A percentile compares a stretch with the other conserved stretches of the same genome.
Evolutionary conservation across 2,329 filamentous ascomycete species (phyloP).

Genomic region (Alternaria arborescens): DNA sequence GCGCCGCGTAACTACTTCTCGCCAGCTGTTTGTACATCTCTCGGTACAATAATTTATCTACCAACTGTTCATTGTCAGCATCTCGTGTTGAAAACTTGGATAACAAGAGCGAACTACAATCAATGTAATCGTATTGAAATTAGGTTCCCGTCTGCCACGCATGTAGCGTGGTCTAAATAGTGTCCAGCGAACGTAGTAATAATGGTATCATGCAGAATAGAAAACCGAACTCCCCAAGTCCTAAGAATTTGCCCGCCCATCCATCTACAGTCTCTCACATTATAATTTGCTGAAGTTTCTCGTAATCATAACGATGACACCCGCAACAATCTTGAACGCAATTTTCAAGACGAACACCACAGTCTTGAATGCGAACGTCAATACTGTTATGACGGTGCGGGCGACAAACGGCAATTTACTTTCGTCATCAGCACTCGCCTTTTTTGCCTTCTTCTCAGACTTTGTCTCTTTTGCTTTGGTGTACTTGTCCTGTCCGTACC

Average conservation of each 20-base stretch:
- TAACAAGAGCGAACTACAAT: background rate
- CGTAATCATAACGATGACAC: constrained; percentile 51
- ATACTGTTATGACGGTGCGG: constrained; percentile 49
- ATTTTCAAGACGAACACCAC: constrained; percentile 54
- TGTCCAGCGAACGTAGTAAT: constrained; percentile 15
- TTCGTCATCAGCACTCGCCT: constrained; percentile 41
- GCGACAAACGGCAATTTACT: constrained; percentile 52
- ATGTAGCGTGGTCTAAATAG: background rate
- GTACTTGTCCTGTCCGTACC: constrained; percentile 45
- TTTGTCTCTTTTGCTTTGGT: constrained; percentile 19
- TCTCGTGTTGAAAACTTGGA: background rate
- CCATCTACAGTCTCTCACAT: background rate
- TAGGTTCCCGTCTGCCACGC: background rate
- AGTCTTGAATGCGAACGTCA: constrained; percentile 54
- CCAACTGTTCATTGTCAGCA: background rate
- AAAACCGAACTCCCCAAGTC: background rate
- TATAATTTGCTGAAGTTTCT: constrained; percentile 48
- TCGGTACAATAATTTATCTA: background rate
- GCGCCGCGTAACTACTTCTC: background rate
- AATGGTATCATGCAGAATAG: constrained; percentile 17
- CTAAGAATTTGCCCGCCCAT: background rate
- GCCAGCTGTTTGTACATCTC: background rate
- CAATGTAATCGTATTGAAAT: background rate
- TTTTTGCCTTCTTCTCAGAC: constrained; percentile 39
- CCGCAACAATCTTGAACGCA: constrained; percentile 53